phyloP scores from a whole-genome alignment of 192 early-diverging fungal species.

The Coemansia erecta region DNA sequence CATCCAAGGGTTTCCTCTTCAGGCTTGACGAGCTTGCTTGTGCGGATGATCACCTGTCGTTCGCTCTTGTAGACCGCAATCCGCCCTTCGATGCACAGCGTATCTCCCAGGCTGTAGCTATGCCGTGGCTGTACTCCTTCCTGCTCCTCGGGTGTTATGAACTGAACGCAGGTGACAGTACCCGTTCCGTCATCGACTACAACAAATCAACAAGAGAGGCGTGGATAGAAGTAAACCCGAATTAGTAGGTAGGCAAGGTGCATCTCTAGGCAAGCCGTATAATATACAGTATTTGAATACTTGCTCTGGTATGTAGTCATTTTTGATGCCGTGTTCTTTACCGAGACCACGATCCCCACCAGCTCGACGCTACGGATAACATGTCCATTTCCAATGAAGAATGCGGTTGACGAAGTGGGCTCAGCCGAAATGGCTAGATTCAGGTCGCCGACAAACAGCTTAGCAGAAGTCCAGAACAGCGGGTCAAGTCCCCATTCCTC shows the following conservation, averaged over 20 bases:
- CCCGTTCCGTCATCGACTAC: slow-evolving; percentile 51
- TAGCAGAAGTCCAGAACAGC: slow-evolving; percentile 43
- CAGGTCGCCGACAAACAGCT: slow-evolving; percentile 49
- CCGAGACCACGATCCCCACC: slow-evolving; percentile 43
- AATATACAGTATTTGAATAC: neutral
- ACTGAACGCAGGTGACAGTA: slow-evolving; percentile 36
- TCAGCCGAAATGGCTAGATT: slow-evolving; percentile 18
- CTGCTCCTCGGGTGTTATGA: slow-evolving; percentile 29
- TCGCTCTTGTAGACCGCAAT: slow-evolving; percentile 24
- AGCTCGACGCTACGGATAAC: slow-evolving; percentile 35
- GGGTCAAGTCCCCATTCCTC: slow-evolving; percentile 46
- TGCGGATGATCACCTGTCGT: slow-evolving; percentile 33
- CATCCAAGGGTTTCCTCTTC: slow-evolving; percentile 40
- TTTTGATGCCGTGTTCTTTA: slow-evolving; percentile 20
- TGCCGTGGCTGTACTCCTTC: slow-evolving; percentile 5
- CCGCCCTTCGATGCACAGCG: slow-evolving; percentile 34
- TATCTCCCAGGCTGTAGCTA: slow-evolving; percentile 19
- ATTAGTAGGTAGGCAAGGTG: neutral
- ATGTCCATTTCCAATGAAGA: slow-evolving; percentile 37
- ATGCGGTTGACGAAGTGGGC: slow-evolving; percentile 14
- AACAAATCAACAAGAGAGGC: neutral
- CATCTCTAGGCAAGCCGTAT: too few species aligned
- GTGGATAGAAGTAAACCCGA: neutral
- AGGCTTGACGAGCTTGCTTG: slow-evolving; percentile 16
- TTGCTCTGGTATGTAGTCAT: slow-evolving; percentile 29